Evolutionary conservation across 305 asterid genomes (phyloP).

Genomic region (Rubia occidens): DNA sequence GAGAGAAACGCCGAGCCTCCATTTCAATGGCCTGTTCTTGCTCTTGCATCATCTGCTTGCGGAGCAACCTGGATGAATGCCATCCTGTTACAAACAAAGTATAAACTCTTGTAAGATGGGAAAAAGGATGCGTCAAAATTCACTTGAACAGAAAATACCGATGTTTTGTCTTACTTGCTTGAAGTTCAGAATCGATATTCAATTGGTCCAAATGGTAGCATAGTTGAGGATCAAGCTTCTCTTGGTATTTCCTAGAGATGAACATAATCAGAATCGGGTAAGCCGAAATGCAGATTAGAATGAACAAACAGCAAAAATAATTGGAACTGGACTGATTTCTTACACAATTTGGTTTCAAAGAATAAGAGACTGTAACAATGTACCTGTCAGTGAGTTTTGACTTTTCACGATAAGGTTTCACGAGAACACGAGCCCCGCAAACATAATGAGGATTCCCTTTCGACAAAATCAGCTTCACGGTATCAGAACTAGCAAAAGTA

Average conservation of each 20-base stretch:
- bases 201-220: slow-evolving; percentile 34
- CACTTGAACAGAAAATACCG: not conserved
- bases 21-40: slow-evolving; percentile 37
- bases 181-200: slow-evolving; percentile 38
- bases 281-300: not conserved
- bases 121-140: not conserved
- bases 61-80: slow-evolving; percentile 38
- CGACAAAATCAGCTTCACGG: slow-evolving; percentile 52
- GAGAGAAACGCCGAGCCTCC: slow-evolving; percentile 49
- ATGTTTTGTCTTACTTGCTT: slow-evolving; percentile 34
- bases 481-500: slow-evolving; percentile 55
- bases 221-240: slow-evolving; percentile 38
- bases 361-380: not conserved
- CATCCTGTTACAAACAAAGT: slow-evolving; percentile 32
- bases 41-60: slow-evolving; percentile 46
- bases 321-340: not conserved
- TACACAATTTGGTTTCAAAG: not conserved
- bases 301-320: not conserved
- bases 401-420: slow-evolving; percentile 87
- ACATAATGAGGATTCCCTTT: slow-evolving; percentile 81
- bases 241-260: slow-evolving; percentile 45
- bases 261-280: not conserved
- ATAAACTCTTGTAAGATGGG: not conserved
- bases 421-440: slow-evolving; percentile 86
- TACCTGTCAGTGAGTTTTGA: slow-evolving; percentile 65